phyloP scores from a whole-genome alignment of 345 rosid genomes.

The Clausena lansium region DNA sequence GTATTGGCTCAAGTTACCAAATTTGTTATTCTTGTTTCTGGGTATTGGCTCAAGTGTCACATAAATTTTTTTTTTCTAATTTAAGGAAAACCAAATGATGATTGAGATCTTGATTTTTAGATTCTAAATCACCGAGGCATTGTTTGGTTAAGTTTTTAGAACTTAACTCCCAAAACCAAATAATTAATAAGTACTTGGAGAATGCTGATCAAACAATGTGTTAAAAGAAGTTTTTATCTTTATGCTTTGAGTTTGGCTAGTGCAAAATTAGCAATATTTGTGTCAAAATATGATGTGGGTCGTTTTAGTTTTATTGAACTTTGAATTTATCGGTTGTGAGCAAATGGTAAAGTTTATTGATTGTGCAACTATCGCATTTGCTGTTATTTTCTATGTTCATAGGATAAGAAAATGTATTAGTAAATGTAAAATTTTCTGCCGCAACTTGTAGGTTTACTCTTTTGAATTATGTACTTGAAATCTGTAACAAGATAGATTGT shows the following conservation, averaged over 20 bases:
- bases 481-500: neutral
- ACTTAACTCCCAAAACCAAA: neutral
- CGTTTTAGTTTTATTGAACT: neutral
- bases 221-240: neutral
- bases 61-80: neutral
- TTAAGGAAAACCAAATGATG: neutral
- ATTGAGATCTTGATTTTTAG: neutral
- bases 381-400: neutral
- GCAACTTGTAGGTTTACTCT: neutral
- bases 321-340: neutral
- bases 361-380: neutral
- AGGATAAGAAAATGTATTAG: neutral
- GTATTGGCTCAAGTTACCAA: neutral
- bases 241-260: neutral
- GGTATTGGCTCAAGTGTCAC: neutral
- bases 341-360: neutral
- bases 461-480: neutral
- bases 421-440: neutral
- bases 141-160: neutral
- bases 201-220: slow-evolving; percentile 2
- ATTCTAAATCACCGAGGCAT: neutral
- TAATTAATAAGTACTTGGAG: neutral
- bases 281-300: neutral
- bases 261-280: neutral
- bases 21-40: neutral